These are phyloP conservation scores for Candida chilensis DNA, from an alignment of 805 yeast species.

Conservation along the genomic window DNA sequence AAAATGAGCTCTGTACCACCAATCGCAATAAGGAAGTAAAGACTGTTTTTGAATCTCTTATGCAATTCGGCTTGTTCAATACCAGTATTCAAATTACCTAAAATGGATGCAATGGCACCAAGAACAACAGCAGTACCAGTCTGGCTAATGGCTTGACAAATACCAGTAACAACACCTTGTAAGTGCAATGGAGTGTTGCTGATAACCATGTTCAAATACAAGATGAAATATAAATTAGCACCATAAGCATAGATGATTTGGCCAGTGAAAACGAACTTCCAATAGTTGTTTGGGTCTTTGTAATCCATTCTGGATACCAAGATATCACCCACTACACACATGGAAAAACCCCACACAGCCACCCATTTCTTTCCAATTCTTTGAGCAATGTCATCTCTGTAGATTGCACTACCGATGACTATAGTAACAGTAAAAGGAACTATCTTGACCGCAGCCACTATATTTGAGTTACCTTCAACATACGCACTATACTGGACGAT, in stretches of 20 bases:
- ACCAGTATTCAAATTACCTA: too few species aligned
- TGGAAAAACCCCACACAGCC: constrained; percentile 5
- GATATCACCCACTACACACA: constrained; percentile 8
- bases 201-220: constrained; percentile 18
- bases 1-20: too few species aligned
- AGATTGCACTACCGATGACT: constrained; percentile 13
- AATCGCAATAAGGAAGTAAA: too few species aligned
- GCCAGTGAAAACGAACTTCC: constrained; percentile 17
- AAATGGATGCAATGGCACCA: constrained; percentile 13
- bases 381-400: constrained; percentile 8
- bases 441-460: constrained; percentile 23
- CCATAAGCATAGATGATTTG: constrained; percentile 12
- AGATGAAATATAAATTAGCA: constrained; percentile 19
- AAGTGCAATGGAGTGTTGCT: constrained; percentile 21
- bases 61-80: too few species aligned
- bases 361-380: too few species aligned
- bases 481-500: constrained; percentile 14
- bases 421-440: constrained; percentile 22
- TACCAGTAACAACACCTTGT: constrained; percentile 28
- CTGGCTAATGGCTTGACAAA: constrained; percentile 23
- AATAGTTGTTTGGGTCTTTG: constrained; percentile 8
- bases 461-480: constrained; percentile 14
- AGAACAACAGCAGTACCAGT: constrained; percentile 17
- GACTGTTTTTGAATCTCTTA: too few species aligned
- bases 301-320: constrained; percentile 11